phyloP scores from a whole-genome alignment of 2,329 filamentous ascomycete species.

The Teratosphaeriaceae sp. region DNA sequence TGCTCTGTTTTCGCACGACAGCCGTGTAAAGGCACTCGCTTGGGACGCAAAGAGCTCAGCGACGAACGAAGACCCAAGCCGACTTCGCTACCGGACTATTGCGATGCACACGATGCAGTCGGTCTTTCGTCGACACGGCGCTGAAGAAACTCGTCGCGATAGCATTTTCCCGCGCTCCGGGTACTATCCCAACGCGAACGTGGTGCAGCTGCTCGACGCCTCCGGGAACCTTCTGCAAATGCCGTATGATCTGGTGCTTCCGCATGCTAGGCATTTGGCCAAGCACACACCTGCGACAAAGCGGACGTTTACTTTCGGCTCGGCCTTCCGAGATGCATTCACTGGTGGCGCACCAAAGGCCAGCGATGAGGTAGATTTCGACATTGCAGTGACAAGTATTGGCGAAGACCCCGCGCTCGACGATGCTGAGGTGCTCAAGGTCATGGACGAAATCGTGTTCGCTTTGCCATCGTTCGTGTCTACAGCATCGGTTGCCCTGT shows the following conservation, averaged over 20 bases:
- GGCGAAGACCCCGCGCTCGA: constrained; percentile 77
- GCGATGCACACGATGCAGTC: constrained; percentile 67
- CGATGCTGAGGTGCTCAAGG: constrained; percentile 90
- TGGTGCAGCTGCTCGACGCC: constrained; percentile 72
- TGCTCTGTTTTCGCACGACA: constrained; percentile 69
- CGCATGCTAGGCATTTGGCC: constrained; percentile 78
- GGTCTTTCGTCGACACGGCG: constrained; percentile 85
- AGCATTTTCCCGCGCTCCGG: constrained; percentile 74
- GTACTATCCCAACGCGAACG: constrained; percentile 63
- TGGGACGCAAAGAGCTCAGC: constrained; percentile 38
- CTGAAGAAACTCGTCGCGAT: constrained; percentile 70
- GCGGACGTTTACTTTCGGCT: constrained; percentile 80
- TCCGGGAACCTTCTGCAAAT: constrained; percentile 85
- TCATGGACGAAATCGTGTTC: constrained; percentile 82
- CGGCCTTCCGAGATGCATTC: constrained; percentile 72
- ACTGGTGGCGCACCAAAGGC: constrained; percentile 75
- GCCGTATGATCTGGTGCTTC: constrained; percentile 88
- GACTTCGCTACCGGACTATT: constrained; percentile 31
- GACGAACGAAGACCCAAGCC: constrained; percentile 16
- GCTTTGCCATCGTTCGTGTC: constrained; percentile 66
- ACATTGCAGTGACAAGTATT: constrained; percentile 74
- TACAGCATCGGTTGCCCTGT: constrained; percentile 72
- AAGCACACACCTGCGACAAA: constrained; percentile 59
- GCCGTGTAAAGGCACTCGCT: constrained; percentile 65
- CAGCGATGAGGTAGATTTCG: constrained; percentile 89